phyloP scores from a whole-genome alignment of 805 yeast genomes.

The Dipodascopsis uninucleata region DNA sequence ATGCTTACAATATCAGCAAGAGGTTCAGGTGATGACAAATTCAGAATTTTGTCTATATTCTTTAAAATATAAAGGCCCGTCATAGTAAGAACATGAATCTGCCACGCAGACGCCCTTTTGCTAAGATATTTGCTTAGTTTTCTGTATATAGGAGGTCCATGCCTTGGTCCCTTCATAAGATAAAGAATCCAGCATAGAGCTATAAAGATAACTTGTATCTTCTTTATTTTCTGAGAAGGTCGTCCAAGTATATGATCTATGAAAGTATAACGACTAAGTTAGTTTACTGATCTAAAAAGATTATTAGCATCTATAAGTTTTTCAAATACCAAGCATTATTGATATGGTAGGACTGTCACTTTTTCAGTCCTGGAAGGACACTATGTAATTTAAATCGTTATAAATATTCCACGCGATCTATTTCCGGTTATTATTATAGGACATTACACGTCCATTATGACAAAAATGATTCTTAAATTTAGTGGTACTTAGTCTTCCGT shows the following conservation, averaged over 20 bases:
- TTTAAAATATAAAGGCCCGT: conserved; percentile 33
- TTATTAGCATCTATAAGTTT: no score
- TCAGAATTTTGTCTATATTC: conserved; percentile 32
- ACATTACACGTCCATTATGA: no score
- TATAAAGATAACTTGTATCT: conserved; percentile 30
- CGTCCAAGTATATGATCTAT: conserved; percentile 33
- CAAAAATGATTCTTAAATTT: no score
- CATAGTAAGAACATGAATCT: conserved; percentile 32
- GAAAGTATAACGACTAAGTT: conserved; percentile 6
- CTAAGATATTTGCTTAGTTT: conserved; percentile 24
- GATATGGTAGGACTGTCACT: no score
- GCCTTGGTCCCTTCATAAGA: conserved; percentile 30
- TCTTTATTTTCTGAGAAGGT: conserved; percentile 32
- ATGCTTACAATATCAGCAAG: conserved; percentile 23
- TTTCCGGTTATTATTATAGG: no score
- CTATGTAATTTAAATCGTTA: no score
- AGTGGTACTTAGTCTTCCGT: no score
- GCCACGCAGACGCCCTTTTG: conserved; percentile 33
- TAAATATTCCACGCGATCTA: no score
- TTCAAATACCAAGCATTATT: no score
- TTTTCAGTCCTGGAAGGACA: no score
- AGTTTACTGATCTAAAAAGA: no score
- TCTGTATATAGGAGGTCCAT: conserved; percentile 30
- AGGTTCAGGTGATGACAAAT: conserved; percentile 33
- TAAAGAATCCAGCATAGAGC: conserved; percentile 29